phyloP scores from a whole-genome alignment of 176 grass and related monocot genomes.

The Metroxylon sagu region DNA sequence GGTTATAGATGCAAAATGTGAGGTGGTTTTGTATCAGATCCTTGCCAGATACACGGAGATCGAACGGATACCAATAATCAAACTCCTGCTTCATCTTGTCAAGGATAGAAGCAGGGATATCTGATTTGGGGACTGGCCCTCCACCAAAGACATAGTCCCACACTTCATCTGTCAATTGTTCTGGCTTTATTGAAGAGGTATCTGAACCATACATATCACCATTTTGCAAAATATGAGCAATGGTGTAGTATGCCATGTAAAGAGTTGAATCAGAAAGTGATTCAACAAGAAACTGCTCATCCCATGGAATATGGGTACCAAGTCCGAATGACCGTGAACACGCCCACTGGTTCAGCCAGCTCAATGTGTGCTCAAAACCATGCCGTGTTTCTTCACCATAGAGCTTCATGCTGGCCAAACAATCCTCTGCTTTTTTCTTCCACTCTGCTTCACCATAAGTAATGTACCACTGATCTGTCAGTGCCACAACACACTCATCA shows the following conservation, averaged over 20 bases:
- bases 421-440: conserved; percentile 49
- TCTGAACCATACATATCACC: conserved; percentile 60
- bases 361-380: conserved; percentile 63
- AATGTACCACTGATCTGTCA: conserved; percentile 82
- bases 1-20: conserved; percentile 79
- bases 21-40: conserved; percentile 82
- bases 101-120: conserved; percentile 43
- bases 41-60: conserved; percentile 76
- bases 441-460: conserved; percentile 71
- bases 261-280: conserved; percentile 83
- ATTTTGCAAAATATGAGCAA: conserved; percentile 57
- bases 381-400: conserved; percentile 48
- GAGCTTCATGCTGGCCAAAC: conserved; percentile 54
- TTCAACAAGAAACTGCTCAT: conserved; percentile 63
- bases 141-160: conserved; percentile 62
- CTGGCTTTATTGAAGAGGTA: conserved; percentile 32
- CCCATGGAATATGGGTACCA: conserved; percentile 70
- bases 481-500: conserved; percentile 76
- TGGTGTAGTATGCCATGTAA: conserved; percentile 74
- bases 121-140: conserved; percentile 38
- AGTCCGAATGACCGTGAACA: conserved; percentile 78
- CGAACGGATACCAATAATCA: conserved; percentile 85
- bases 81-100: conserved; percentile 69
- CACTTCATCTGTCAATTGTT: conserved; percentile 68
- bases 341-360: conserved; percentile 73